Percentiles rank a stretch among this genome's conserved stretches.
These are phyloP conservation scores for Schoenoplectus triqueter DNA, from an alignment of 202 grass and related monocot genomes.

Conservation along the genomic window DNA sequence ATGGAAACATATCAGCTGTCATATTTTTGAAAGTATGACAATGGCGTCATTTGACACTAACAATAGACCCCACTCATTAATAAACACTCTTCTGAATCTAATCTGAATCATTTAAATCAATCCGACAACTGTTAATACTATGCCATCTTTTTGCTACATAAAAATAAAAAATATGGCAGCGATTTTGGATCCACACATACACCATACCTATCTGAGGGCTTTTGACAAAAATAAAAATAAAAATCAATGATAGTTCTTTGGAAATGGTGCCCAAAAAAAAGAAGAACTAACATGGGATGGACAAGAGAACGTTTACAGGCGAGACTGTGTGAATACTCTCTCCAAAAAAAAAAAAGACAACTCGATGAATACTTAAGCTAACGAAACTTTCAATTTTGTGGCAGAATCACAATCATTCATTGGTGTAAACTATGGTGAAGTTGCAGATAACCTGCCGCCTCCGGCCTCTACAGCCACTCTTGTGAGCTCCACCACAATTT, in stretches of 20 bases:
- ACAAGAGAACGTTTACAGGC: not conserved
- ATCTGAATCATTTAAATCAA: too few relatives aligned
- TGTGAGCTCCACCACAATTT: slow-evolving; percentile 70
- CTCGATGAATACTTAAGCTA: not conserved
- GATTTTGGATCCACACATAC: too few relatives aligned
- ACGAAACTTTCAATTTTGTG: not conserved
- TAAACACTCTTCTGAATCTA: too few relatives aligned
- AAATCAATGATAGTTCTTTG: not conserved
- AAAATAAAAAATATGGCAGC: not conserved
- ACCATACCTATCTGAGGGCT: not conserved
- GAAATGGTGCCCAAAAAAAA: not conserved
- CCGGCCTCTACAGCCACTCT: slow-evolving; percentile 62
- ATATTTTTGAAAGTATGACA: too few relatives aligned
- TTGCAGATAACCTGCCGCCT: slow-evolving; percentile 84
- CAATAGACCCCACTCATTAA: too few relatives aligned
- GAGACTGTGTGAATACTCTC: not conserved
- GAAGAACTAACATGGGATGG: not conserved
- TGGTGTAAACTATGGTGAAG: slow-evolving; percentile 87
- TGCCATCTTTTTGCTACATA: not conserved
- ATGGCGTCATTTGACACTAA: too few relatives aligned
- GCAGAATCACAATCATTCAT: slow-evolving; percentile 75
- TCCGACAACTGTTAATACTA: too few relatives aligned
- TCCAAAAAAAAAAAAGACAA: not conserved
- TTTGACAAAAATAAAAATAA: not conserved
- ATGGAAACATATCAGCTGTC: too few relatives aligned